phyloP scores from a whole-genome alignment of 495 filamentous ascomycete species.

The Penicillium subrubescens region DNA sequence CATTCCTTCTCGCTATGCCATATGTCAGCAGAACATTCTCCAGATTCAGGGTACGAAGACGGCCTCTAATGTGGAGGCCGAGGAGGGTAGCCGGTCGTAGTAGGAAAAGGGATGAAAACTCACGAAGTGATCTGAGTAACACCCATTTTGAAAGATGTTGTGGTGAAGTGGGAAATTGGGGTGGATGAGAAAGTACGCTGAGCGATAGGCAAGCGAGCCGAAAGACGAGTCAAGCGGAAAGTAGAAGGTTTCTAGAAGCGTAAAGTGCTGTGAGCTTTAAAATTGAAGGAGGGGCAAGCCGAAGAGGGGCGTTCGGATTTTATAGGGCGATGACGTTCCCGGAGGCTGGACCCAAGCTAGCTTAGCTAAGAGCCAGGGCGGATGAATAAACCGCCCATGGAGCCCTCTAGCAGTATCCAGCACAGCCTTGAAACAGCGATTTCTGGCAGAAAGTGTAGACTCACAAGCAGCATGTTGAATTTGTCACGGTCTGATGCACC shows the following conservation, averaged over 20 bases:
- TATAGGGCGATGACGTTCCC: conserved; percentile 34
- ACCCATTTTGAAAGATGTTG: conserved; percentile 55
- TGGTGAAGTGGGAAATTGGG: conserved; percentile 43
- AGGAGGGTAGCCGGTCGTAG: no score
- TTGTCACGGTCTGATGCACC: conserved; percentile 5
- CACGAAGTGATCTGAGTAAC: conserved; percentile 39
- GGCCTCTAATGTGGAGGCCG: no score
- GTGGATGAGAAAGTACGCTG: conserved; percentile 34
- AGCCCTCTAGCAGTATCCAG: background rate
- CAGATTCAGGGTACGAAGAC: no score
- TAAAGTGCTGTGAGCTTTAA: conserved; percentile 17
- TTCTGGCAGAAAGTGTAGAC: background rate
- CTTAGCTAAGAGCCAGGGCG: conserved; percentile 27
- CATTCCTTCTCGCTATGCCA: conserved; percentile 62
- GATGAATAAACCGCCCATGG: conserved; percentile 19
- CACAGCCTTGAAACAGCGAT: background rate
- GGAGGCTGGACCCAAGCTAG: conserved; percentile 1
- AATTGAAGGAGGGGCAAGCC: conserved; percentile 25
- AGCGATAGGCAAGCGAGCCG: conserved; percentile 8
- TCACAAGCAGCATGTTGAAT: conserved; percentile 4
- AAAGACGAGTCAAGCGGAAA: conserved; percentile 19
- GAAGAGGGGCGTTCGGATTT: conserved; percentile 32
- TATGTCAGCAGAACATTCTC: background rate
- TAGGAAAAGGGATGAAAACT: conserved; percentile 9
- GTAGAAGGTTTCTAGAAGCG: conserved; percentile 23